A percentile compares a stretch with the other conserved stretches of the same genome.
Conservation (phyloP, 345 rosid genomes). For the Iberis pinnata region DNA sequence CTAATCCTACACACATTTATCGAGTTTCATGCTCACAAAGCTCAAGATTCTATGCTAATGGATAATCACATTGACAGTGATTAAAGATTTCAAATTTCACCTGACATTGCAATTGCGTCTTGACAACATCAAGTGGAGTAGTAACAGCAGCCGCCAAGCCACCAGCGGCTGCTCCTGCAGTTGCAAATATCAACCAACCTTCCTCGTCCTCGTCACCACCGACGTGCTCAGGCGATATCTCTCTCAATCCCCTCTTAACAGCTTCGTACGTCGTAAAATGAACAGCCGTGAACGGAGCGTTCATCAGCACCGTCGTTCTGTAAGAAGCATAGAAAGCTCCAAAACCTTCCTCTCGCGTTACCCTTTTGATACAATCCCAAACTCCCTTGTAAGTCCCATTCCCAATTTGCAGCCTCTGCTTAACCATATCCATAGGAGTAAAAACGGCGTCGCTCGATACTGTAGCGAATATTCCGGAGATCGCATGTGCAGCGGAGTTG, state of each 20-base stretch:
- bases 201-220: slow-evolving; percentile 43
- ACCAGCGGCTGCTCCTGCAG: slow-evolving; percentile 98
- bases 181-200: slow-evolving; percentile 72
- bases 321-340: slow-evolving; percentile 91
- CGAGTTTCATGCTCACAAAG: background rate
- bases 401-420: slow-evolving; percentile 88
- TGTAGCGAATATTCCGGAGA: slow-evolving; percentile 86
- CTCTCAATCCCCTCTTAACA: slow-evolving; percentile 57
- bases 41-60: background rate
- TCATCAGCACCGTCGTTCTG: slow-evolving; percentile 91
- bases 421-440: slow-evolving; percentile 98
- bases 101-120: slow-evolving; percentile 92
- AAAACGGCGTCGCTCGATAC: slow-evolving; percentile 88
- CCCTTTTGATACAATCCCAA: slow-evolving; percentile 68
- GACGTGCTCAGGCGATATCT: slow-evolving; percentile 62
- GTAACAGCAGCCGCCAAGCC: slow-evolving; percentile 47
- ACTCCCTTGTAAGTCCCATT: slow-evolving; percentile 59
- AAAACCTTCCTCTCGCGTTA: slow-evolving; percentile 68
- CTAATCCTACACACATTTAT: background rate
- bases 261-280: slow-evolving; percentile 95
- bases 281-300: slow-evolving; percentile 89
- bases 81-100: slow-evolving; percentile 36
- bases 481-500: slow-evolving; percentile 71
- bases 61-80: background rate
- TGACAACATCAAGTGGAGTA: slow-evolving; percentile 39